phyloP scores from a whole-genome alignment of 2,329 filamentous ascomycete genomes.

The Calonectria crousiana region DNA sequence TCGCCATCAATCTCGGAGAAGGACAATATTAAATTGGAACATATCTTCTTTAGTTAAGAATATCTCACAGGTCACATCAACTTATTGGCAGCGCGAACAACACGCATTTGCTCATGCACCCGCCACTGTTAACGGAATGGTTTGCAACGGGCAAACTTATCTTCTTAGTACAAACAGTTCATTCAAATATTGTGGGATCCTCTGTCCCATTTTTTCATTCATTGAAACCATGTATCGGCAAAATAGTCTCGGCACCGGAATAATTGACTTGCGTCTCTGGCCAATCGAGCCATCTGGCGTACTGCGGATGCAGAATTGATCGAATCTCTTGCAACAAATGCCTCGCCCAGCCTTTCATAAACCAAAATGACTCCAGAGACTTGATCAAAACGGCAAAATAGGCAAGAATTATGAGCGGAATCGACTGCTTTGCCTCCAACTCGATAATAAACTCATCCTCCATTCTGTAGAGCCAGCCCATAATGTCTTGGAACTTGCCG shows the following conservation, averaged over 20 bases:
- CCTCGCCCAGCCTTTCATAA: constrained; percentile 8
- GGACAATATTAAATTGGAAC: neutral
- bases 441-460: neutral
- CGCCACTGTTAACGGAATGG: neutral
- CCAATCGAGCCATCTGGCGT: constrained; percentile 3
- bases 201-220: neutral
- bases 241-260: neutral
- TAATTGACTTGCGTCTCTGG: neutral
- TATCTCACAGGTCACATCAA: neutral
- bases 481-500: neutral
- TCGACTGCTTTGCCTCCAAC: neutral
- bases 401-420: constrained; percentile 9
- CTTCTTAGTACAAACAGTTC: neutral
- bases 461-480: constrained; percentile 17
- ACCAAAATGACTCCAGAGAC: constrained; percentile 6
- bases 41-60: neutral
- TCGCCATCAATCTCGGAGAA: neutral
- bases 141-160: neutral
- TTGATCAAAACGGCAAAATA: constrained; percentile 4
- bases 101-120: neutral
- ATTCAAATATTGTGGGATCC: neutral
- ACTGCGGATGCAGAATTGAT: neutral
- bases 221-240: neutral
- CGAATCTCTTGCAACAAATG: constrained; percentile 6
- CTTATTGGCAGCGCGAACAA: neutral